phyloP scores from a whole-genome alignment of 257 asterid genomes.

The Avicennia marina region DNA sequence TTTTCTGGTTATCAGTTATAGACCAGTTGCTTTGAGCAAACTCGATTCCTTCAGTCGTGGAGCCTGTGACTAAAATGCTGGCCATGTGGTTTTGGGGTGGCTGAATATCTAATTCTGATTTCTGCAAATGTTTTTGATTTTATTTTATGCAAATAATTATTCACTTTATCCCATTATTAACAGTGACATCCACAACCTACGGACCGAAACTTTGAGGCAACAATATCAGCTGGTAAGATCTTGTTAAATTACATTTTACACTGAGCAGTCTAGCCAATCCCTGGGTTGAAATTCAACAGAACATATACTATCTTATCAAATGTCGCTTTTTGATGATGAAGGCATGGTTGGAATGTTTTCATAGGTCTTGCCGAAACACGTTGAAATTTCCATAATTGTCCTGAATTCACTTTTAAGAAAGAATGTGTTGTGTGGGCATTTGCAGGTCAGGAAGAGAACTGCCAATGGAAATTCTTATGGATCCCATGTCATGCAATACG shows the following conservation, averaged over 20 bases:
- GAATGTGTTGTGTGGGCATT: constrained; percentile 16
- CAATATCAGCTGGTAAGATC: constrained; percentile 84
- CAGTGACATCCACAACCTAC: constrained; percentile 84
- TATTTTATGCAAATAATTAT: constrained; percentile 11
- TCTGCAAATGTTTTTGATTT: neutral
- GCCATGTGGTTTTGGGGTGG: neutral
- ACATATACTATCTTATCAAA: too few species aligned
- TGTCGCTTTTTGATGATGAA: too few species aligned
- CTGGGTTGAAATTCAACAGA: too few species aligned
- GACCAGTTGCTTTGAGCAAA: too few species aligned
- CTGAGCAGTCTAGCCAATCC: neutral
- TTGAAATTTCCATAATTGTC: neutral
- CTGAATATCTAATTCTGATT: neutral
- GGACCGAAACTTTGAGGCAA: constrained; percentile 69
- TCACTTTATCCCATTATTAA: constrained; percentile 23
- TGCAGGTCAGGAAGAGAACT: constrained; percentile 76
- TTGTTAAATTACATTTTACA: constrained; percentile 5
- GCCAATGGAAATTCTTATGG: constrained; percentile 62
- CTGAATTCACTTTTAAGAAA: constrained; percentile 1
- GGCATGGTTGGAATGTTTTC: too few species aligned
- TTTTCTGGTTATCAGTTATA: neutral
- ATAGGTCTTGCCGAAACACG: too few species aligned
- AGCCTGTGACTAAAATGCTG: neutral
- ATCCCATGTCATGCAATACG: constrained; percentile 97
- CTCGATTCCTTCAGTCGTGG: too few species aligned